phyloP scores from a whole-genome alignment of 345 rosid genomes.

The Linum trigynum region DNA sequence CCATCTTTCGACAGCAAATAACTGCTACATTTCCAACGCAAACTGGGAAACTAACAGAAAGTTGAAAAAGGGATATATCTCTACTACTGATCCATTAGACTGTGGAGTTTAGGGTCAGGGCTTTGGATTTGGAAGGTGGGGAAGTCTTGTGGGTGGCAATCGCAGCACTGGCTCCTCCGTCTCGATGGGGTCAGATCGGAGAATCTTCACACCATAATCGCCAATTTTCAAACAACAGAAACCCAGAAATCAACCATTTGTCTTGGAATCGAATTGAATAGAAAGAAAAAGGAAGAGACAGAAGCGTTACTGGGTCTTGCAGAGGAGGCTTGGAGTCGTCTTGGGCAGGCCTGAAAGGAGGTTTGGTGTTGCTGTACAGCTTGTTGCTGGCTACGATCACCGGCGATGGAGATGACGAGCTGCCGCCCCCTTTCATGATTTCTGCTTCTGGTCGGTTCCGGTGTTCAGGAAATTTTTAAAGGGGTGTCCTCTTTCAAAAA shows the following conservation, averaged over 20 bases:
- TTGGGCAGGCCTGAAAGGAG: conserved; percentile 47
- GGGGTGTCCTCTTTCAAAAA: no score
- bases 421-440: background rate
- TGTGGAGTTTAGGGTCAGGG: background rate
- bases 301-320: conserved; percentile 51
- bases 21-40: no score
- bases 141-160: conserved; percentile 35
- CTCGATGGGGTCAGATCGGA: conserved; percentile 67
- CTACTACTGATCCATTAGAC: background rate
- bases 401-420: conserved; percentile 1
- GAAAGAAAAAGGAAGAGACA: conserved; percentile 6
- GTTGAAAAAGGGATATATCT: no score
- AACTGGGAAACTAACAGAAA: no score
- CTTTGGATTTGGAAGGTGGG: conserved; percentile 13
- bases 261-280: background rate
- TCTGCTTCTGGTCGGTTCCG: no score
- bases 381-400: background rate
- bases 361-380: conserved; percentile 24
- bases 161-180: conserved; percentile 67
- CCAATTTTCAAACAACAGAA: background rate
- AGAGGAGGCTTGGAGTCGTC: conserved; percentile 74
- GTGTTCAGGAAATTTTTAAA: no score
- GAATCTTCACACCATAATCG: conserved; percentile 28
- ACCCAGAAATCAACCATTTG: no score
- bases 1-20: no score